Evolutionary conservation across 2,329 filamentous ascomycete species (phyloP), one percentile per base, ranked within the genome.

Genomic region (Monilinia vaccinii-corymbosi): DNA sequence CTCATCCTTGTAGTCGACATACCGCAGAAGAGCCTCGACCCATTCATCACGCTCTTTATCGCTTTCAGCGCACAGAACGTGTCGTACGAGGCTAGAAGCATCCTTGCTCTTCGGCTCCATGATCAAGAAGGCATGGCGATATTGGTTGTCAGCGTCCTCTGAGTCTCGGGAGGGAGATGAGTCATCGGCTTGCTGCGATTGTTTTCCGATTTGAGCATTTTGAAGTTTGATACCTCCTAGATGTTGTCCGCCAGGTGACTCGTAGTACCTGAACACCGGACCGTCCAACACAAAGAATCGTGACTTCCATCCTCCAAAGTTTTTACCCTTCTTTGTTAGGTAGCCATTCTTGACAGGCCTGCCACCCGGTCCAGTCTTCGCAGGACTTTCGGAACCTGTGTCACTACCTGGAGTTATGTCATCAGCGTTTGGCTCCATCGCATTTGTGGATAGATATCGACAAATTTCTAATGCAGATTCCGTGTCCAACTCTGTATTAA

Each of bases 301-400:
- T 13, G 91, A 92, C 75, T 99, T 99, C 94, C 94, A 99, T 52
- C 94, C 94, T 56, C 94, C 94, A 75, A 99, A 99, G 70, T 97
- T 97, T 79, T 99, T 99, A 52, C 94, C 94, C 67, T 89, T 84
- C 77, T 99, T 99, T 2, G 94, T 97, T 53, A 99, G 77, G 73
- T 97, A 99, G 10, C 94, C 94, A 70, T 86, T 92, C 70, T 90
- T 91, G 61, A 86, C 80, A 10, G 87, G 84, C 52, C 85, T 83
- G 4, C 85, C 84, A 67, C 86, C 83, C 7, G 83, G 79, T 0
- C 84, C 82, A 4, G 77, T 75, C 69, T 73, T 79, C 57, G 71
- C 64, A 10, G 69, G 72, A 40, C 73, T 71, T 44, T 77, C 73
- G 28, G 69, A 71, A n/a, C 67, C 73, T 21, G 71, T 68, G 34